Conservation (phyloP, 495 filamentous ascomycete species). For the Annulohypoxylon stygium region DNA sequence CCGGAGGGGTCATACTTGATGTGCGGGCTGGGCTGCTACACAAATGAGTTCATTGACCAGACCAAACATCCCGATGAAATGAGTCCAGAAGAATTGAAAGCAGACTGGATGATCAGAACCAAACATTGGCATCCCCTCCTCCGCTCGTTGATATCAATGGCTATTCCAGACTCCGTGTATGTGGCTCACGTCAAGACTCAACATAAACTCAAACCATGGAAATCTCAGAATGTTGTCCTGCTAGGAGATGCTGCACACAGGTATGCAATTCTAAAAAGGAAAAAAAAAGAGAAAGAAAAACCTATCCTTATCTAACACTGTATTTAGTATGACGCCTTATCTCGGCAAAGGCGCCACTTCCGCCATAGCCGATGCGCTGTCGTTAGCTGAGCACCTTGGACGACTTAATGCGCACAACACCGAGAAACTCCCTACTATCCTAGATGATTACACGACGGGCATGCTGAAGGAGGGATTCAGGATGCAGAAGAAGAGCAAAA, state of each 20-base stretch:
- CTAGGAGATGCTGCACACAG: constrained; percentile 9
- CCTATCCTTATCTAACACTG: background rate
- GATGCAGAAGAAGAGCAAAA: constrained; percentile 14
- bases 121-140: constrained; percentile 10
- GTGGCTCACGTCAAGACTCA: constrained; percentile 8
- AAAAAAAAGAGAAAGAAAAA: background rate
- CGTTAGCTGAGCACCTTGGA: background rate
- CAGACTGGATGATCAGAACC: constrained; percentile 9
- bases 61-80: constrained; percentile 13
- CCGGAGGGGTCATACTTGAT: constrained; percentile 6
- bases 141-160: constrained; percentile 11
- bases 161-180: constrained; percentile 9
- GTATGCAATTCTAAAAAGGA: background rate
- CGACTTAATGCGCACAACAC: background rate
- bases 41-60: constrained; percentile 11
- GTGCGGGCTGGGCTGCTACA: constrained; percentile 10
- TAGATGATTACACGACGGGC: constrained; percentile 1
- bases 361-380: constrained; percentile 3
- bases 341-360: constrained; percentile 4
- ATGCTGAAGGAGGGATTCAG: constrained; percentile 2
- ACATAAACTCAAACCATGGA: background rate
- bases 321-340: constrained; percentile 7
- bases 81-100: constrained; percentile 8
- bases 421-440: background rate
- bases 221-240: background rate